A percentile compares a stretch with the other conserved stretches of the same genome.
Evolutionary conservation across 2,329 filamentous ascomycete genomes (phyloP).

Genomic region (Ascochyta viciae-villosae): DNA sequence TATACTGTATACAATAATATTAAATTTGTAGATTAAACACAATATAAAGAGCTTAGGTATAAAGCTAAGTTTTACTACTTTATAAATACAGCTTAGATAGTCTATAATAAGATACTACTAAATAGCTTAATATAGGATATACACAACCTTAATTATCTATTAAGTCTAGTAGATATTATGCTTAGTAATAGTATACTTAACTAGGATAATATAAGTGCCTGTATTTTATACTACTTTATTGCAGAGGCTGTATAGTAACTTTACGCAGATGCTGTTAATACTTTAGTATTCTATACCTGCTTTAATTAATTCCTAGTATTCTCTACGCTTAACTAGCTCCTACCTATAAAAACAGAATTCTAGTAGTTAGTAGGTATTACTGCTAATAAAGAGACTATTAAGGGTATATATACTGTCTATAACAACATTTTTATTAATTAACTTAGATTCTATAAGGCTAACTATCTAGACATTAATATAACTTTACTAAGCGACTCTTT

Average conservation of each 20-base stretch:
- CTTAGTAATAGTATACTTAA: neutral
- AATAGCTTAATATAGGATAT: neutral
- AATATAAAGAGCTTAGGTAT: neutral
- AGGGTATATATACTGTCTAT: too few relatives aligned
- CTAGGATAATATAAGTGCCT: neutral
- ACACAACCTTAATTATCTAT: neutral
- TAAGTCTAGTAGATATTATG: neutral
- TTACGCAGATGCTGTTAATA: neutral
- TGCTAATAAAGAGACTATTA: too few relatives aligned
- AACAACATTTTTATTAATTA: too few relatives aligned
- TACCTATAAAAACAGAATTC: too few relatives aligned
- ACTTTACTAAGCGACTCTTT: too few relatives aligned
- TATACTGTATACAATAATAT: neutral
- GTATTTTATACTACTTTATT: neutral
- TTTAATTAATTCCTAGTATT: too few relatives aligned
- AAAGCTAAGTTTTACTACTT: neutral
- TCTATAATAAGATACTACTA: neutral
- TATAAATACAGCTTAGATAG: neutral
- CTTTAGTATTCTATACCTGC: too few relatives aligned
- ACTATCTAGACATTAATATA: too few relatives aligned
- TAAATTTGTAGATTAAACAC: neutral
- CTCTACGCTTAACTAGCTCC: too few relatives aligned
- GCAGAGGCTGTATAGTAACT: neutral
- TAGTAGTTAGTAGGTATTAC: too few relatives aligned
- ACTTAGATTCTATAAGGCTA: too few relatives aligned